Base-by-base conservation (phyloP, 2,329 filamentous ascomycete species). In the Xylariaceae sp. region DNA sequence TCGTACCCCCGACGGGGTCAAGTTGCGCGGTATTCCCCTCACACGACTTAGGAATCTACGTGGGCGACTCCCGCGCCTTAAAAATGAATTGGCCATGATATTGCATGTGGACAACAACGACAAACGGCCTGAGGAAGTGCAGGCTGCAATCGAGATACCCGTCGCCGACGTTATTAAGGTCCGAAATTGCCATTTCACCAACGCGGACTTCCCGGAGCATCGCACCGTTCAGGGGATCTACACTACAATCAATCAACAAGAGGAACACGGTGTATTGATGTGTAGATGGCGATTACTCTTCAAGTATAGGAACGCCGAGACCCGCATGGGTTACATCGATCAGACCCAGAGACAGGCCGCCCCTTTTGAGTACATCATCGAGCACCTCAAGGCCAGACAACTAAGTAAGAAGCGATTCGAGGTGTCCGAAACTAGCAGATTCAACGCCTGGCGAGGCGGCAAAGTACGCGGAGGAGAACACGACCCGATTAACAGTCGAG, bases 271-370 rank as follows among this genome's bases (percentile, higher is more conserved):
- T 1, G 60, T 65, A 13, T 55, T 73, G 18, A 61, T 70, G 39
- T 73, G 71, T 44, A 67, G 71, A 26, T 72, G 71, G 70, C 68
- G 64, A 52, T 65, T 63, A 37, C 61, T 56, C n/a, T 62, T 64
- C 6, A 56, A 61, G 37, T 68, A 67, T 56, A 61, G 61, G 39
- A 56, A 65, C 47, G 56, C 65, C 7, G 51, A 40, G 3, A 63
- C 62, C 42, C 63, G 64, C 1, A 55, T 52, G 8, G 49, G 37
- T 21, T 19, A 54, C 26, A 30, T 53, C 3, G 2, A 49, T 1
- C 39, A 51, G 22, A 58, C 53, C 15, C 47, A 42, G n/a, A 61
- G 55, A 22, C 55, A 63, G 2, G 58, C 59, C 10, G 62, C 65
- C 1, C 61, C 64, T 9, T 37, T 46, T 13, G 63, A 66, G 56